These are phyloP conservation scores for Nakaseomyces kungkrabaensis DNA, from an alignment of 1,139 yeast genomes.

Conservation along the genomic window DNA sequence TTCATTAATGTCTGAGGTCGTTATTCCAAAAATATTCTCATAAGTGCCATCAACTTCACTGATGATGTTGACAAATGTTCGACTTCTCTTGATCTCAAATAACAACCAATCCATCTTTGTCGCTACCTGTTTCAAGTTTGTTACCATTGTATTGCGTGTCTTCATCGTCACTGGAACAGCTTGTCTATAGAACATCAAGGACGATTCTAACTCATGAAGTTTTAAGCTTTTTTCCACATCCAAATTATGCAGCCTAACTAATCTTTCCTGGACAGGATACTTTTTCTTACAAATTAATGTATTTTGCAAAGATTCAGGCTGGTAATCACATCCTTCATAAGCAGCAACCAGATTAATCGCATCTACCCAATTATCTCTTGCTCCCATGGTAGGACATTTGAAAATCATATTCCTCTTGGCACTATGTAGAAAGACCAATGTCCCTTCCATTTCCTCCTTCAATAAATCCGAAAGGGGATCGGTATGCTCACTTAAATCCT, in stretches of 20 bases:
- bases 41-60: slow-evolving; percentile 17
- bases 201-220: slow-evolving; percentile 32
- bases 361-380: slow-evolving; percentile 45
- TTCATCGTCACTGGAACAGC: slow-evolving; percentile 45
- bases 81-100: slow-evolving; percentile 40
- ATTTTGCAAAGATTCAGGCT: slow-evolving; percentile 14
- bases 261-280: slow-evolving; percentile 21
- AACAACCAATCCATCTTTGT: slow-evolving; percentile 46
- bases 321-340: slow-evolving; percentile 34
- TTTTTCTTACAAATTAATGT: slow-evolving; percentile 24
- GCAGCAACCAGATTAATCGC: slow-evolving; percentile 48
- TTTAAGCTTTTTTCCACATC: slow-evolving; percentile 29
- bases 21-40: slow-evolving; percentile 2
- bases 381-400: slow-evolving; percentile 28
- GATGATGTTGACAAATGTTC: slow-evolving; percentile 35
- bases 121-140: slow-evolving; percentile 38
- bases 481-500: neutral
- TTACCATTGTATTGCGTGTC: slow-evolving; percentile 39
- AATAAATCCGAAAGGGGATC: neutral
- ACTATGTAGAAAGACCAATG: slow-evolving; percentile 20
- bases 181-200: slow-evolving; percentile 33
- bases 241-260: slow-evolving; percentile 30
- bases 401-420: slow-evolving; percentile 28
- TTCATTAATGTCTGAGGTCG: neutral
- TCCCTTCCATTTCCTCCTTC: slow-evolving; percentile 6